Conservation (phyloP, 495 filamentous ascomycete species). For the Penicillium coffeae region DNA sequence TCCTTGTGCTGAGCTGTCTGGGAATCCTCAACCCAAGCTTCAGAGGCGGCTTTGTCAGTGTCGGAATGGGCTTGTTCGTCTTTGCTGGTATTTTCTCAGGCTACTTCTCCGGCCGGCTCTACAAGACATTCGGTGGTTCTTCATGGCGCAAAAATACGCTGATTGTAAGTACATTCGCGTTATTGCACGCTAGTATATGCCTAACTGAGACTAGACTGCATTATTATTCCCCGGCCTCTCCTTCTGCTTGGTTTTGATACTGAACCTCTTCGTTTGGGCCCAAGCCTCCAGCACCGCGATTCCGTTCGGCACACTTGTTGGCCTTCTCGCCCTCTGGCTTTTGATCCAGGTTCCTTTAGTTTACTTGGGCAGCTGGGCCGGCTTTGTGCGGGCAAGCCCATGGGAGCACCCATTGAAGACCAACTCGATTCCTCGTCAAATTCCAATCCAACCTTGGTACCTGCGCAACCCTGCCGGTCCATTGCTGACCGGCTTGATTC, state of each 20-base stretch:
- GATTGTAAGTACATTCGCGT: slow-evolving; percentile 41
- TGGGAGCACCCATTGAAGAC: slow-evolving; percentile 93
- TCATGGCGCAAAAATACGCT: slow-evolving; percentile 79
- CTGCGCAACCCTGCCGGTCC: slow-evolving; percentile 57
- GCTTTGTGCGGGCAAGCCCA: slow-evolving; percentile 59
- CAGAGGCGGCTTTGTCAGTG: slow-evolving; percentile 86
- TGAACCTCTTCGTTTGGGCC: slow-evolving; percentile 93
- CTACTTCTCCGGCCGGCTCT: slow-evolving; percentile 84
- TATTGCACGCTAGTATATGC: not conserved
- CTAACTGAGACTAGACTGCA: slow-evolving; percentile 55
- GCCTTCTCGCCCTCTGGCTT: slow-evolving; percentile 77
- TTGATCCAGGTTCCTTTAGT: slow-evolving; percentile 88
- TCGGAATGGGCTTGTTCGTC: slow-evolving; percentile 81
- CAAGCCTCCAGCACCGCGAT: slow-evolving; percentile 89
- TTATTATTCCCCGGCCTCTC: slow-evolving; percentile 79
- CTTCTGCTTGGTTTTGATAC: slow-evolving; percentile 73
- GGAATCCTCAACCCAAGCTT: slow-evolving; percentile 89
- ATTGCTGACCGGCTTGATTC: slow-evolving; percentile 75
- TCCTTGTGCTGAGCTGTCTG: slow-evolving; percentile 75
- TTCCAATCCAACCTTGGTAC: slow-evolving; percentile 82
- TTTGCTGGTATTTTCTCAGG: slow-evolving; percentile 87
- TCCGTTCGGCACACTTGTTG: slow-evolving; percentile 79
- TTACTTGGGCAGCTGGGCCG: slow-evolving; percentile 79
- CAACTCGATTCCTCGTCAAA: slow-evolving; percentile 64
- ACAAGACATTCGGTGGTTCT: slow-evolving; percentile 79